Percentiles rank a stretch among this genome's conserved stretches.
Evolutionary conservation across 2,329 filamentous ascomycete genomes (phyloP).

Genomic region (Proliferodiscus dingleyae): DNA sequence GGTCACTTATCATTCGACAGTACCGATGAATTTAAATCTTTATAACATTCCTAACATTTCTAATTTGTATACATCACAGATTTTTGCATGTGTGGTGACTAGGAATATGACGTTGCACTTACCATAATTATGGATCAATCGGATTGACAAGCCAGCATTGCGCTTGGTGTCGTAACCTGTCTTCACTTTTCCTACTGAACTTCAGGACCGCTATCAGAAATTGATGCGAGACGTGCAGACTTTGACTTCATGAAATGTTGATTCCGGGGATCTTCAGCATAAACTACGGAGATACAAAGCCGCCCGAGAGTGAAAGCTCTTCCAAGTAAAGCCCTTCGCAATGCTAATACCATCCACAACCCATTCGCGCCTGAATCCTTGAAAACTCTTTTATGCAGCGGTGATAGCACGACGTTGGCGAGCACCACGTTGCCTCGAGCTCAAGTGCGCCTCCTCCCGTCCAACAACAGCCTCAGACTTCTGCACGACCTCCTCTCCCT

Average conservation of each 20-base stretch:
- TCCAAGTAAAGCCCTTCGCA: conserved; percentile 21
- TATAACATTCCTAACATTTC: too few relatives aligned
- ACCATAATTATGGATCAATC: too few relatives aligned
- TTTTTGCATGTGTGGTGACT: too few relatives aligned
- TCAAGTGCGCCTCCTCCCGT: conserved; percentile 65
- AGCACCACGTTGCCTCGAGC: conserved; percentile 85
- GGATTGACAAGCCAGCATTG: too few relatives aligned
- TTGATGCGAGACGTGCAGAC: too few relatives aligned
- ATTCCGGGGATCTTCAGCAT: conserved; percentile 25
- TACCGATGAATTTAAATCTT: too few relatives aligned
- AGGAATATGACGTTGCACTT: too few relatives aligned
- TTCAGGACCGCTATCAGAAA: too few relatives aligned
- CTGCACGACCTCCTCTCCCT: conserved; percentile 91
- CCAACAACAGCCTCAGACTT: conserved; percentile 70
- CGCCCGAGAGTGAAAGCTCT: conserved; percentile 19
- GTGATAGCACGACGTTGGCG: conserved; percentile 61
- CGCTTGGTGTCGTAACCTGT: too few relatives aligned
- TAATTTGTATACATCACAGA: too few relatives aligned
- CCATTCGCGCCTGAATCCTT: conserved; percentile 25
- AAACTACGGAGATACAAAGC: conserved; percentile 30
- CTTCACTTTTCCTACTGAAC: too few relatives aligned
- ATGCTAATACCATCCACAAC: conserved; percentile 24
- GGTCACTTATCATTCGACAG: too few relatives aligned
- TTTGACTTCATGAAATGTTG: conserved; percentile 15
- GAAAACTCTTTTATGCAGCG: conserved; percentile 48